Conservation (phyloP, 2,329 filamentous ascomycete genomes). For the Alternaria consortialis region DNA sequence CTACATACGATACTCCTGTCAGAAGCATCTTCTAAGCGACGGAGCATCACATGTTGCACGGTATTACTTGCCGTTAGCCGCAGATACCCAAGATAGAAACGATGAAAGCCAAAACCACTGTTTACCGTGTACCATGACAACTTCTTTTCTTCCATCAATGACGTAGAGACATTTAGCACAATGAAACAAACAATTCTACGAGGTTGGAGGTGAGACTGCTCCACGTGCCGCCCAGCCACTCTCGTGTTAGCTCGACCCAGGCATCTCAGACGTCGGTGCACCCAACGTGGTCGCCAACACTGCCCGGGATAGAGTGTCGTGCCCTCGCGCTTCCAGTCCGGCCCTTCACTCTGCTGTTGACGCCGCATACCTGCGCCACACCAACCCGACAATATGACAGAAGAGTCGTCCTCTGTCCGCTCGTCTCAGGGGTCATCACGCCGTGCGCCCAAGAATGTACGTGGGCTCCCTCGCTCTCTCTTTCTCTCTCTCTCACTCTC, state of each 20-base stretch:
- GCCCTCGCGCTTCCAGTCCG: slow-evolving; percentile 23
- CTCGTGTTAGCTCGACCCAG: slow-evolving; percentile 17
- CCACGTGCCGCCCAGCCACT: slow-evolving; percentile 27
- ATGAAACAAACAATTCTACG: slow-evolving; percentile 7
- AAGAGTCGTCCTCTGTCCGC: slow-evolving; percentile 38
- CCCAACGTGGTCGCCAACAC: slow-evolving; percentile 25
- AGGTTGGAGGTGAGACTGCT: slow-evolving; percentile 13
- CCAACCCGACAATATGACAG: slow-evolving; percentile 30
- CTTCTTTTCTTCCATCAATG: neutral
- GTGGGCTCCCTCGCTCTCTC: slow-evolving; percentile 18
- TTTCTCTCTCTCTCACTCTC: neutral
- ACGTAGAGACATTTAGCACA: neutral
- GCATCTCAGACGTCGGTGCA: slow-evolving; percentile 25
- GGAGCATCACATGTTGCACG: slow-evolving; percentile 1
- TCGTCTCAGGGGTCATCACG: slow-evolving; percentile 59
- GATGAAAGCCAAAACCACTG: neutral
- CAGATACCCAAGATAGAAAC: neutral
- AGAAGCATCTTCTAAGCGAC: slow-evolving; percentile 8
- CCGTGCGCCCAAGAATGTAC: slow-evolving; percentile 50
- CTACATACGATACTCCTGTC: slow-evolving; percentile 1
- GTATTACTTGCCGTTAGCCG: neutral
- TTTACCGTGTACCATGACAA: neutral
- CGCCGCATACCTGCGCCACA: slow-evolving; percentile 26
- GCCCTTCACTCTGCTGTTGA: slow-evolving; percentile 24
- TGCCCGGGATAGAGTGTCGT: slow-evolving; percentile 21